Percentiles rank a stretch among this genome's conserved stretches.
These are phyloP conservation scores for Populus hybrid DNA, from an alignment of 441 rosid species.

Conservation along the genomic window DNA sequence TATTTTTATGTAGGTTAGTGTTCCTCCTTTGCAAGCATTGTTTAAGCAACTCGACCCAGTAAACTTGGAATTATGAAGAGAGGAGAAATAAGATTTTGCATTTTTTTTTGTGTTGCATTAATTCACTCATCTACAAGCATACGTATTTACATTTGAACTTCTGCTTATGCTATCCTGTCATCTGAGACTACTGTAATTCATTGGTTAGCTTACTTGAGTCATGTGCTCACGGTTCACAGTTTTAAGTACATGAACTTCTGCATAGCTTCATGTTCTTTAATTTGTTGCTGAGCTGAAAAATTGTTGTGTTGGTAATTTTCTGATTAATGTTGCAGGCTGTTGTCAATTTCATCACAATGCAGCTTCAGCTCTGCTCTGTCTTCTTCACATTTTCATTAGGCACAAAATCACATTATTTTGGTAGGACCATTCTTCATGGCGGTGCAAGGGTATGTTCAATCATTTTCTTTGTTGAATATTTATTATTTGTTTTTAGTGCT, in stretches of 20 bases:
- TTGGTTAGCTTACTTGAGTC: background rate
- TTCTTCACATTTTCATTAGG: slow-evolving; percentile 99
- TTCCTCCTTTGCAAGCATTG: background rate
- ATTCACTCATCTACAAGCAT: too few species aligned
- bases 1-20: background rate
- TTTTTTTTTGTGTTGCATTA: too few species aligned
- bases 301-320: background rate
- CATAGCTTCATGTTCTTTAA: background rate
- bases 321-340: slow-evolving; percentile 64
- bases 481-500: slow-evolving; percentile 6
- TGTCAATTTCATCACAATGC: slow-evolving; percentile 94
- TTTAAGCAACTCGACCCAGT: background rate
- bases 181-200: slow-evolving; percentile 1
- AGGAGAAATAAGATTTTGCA: background rate
- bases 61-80: background rate
- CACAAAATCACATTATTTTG: slow-evolving; percentile 96
- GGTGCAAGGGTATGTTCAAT: slow-evolving; percentile 83
- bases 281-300: background rate
- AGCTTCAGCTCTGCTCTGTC: slow-evolving; percentile 92
- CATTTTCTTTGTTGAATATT: slow-evolving; percentile 3
- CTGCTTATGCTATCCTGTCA: background rate
- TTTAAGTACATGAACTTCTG: background rate
- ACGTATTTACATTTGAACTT: background rate
- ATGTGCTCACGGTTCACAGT: background rate
- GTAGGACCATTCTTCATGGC: slow-evolving; percentile 97